These are phyloP conservation scores for Chernovozyma aurita DNA, from an alignment of 1,139 yeast genomes.

Conservation along the genomic window DNA sequence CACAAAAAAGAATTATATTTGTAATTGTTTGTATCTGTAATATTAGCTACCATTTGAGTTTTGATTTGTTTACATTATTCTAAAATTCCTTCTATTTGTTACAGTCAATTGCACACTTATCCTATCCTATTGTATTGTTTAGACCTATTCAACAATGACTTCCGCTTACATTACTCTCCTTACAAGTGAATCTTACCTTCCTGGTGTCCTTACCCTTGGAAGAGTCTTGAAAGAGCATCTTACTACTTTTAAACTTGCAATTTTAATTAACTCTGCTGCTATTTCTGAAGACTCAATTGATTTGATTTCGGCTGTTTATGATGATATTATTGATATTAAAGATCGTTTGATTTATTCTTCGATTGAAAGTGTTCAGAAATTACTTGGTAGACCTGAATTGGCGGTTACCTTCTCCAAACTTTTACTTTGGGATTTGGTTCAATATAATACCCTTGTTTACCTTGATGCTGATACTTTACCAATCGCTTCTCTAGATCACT, in stretches of 20 bases:
- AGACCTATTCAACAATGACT: too few relatives aligned
- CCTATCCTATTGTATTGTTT: too few relatives aligned
- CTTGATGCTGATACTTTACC: slow-evolving; percentile 30
- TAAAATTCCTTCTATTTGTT: too few relatives aligned
- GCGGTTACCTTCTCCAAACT: slow-evolving; percentile 25
- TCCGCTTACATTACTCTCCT: slow-evolving; percentile 28
- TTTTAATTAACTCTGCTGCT: slow-evolving; percentile 18
- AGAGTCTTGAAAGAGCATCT: slow-evolving; percentile 16
- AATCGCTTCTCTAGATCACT: slow-evolving; percentile 19
- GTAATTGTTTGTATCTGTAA: too few relatives aligned
- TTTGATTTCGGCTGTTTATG: slow-evolving; percentile 18
- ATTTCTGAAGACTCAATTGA: slow-evolving; percentile 15
- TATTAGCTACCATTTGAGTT: too few relatives aligned
- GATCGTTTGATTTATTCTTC: slow-evolving; percentile 18
- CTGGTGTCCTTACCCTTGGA: slow-evolving; percentile 29
- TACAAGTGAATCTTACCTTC: slow-evolving; percentile 24
- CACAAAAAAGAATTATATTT: too few relatives aligned
- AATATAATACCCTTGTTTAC: slow-evolving; percentile 22
- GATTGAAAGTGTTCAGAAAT: slow-evolving; percentile 14
- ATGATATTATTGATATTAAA: slow-evolving; percentile 22
- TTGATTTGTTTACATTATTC: too few relatives aligned
- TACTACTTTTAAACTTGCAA: slow-evolving; percentile 18
- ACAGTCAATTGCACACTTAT: too few relatives aligned
- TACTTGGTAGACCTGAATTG: slow-evolving; percentile 25
- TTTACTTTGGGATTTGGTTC: slow-evolving; percentile 23